Evolutionary conservation across 2,329 filamentous ascomycete genomes (phyloP).

Genomic region (Verticillium albo-atrum): DNA sequence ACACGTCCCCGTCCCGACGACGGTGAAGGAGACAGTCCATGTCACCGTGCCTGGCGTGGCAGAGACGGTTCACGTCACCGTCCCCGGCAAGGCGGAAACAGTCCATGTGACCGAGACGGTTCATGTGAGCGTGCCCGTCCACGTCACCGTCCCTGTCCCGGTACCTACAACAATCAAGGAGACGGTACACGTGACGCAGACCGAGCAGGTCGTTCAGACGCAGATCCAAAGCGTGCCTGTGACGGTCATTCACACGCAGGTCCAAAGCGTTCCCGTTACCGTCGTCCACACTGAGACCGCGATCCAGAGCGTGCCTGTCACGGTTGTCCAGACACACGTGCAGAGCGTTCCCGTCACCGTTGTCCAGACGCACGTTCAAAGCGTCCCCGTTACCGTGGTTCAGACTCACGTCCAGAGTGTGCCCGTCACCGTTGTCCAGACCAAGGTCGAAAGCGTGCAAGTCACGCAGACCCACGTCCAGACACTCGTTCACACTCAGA

Average conservation of each 20-base stretch:
- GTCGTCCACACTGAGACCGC: slow-evolving; percentile 3
- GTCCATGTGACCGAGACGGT: background rate
- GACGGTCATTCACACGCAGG: background rate
- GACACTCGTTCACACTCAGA: slow-evolving; percentile 4
- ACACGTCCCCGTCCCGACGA: slow-evolving; percentile 8
- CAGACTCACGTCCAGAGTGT: slow-evolving; percentile 1
- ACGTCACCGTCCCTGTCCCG: background rate
- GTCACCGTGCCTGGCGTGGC: slow-evolving; percentile 1
- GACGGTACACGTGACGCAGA: slow-evolving; percentile 2
- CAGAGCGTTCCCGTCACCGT: slow-evolving; percentile 8
- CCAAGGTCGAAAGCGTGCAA: slow-evolving; percentile 1
- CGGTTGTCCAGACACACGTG: slow-evolving; percentile 2
- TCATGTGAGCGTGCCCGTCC: background rate
- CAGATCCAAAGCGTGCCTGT: slow-evolving; percentile 2
- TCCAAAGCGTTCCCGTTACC: background rate
- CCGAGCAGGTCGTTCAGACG: slow-evolving; percentile 1
- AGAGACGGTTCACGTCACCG: slow-evolving; percentile 1
- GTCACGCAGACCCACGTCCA: slow-evolving; percentile 6
- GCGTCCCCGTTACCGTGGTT: slow-evolving; percentile 5
- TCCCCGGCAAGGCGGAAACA: background rate
- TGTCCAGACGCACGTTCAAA: slow-evolving; percentile 1
- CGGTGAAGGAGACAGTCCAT: slow-evolving; percentile 5
- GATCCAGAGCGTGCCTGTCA: slow-evolving; percentile 3
- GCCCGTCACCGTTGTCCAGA: slow-evolving; percentile 1
- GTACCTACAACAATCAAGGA: slow-evolving; percentile 5